Conservation (phyloP, 164 flowering plant genomes). For the Stephania cephalantha region DNA sequence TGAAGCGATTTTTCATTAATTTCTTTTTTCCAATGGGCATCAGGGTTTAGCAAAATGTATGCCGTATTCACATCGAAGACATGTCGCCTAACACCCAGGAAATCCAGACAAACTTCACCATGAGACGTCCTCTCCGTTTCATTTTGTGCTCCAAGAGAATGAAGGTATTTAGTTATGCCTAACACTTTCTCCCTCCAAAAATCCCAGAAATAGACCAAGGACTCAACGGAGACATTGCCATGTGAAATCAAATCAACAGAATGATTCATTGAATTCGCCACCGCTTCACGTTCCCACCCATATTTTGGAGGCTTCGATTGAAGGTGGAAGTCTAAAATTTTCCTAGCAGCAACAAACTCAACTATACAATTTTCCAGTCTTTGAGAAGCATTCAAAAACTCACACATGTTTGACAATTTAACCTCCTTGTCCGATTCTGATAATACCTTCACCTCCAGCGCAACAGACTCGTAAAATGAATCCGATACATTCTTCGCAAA, state of each 20-base stretch:
- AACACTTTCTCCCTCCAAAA: slow-evolving; percentile 33
- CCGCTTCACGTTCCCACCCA: slow-evolving; percentile 31
- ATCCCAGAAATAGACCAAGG: slow-evolving; percentile 49
- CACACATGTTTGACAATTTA: slow-evolving; percentile 23
- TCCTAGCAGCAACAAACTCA: slow-evolving; percentile 37
- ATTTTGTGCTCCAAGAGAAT: slow-evolving; percentile 12
- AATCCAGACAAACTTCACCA: slow-evolving; percentile 44
- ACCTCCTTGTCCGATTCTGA: slow-evolving; percentile 22
- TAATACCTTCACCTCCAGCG: slow-evolving; percentile 31
- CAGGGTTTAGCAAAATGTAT: slow-evolving; percentile 29
- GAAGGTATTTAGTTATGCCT: slow-evolving; percentile 29
- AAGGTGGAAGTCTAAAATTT: slow-evolving; percentile 46
- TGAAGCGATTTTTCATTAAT: slow-evolving; percentile 13
- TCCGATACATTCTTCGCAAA: slow-evolving; percentile 27
- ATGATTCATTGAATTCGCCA: slow-evolving; percentile 16
- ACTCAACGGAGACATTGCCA: slow-evolving; percentile 29
- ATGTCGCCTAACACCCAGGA: slow-evolving; percentile 43
- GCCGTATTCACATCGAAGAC: slow-evolving; percentile 5
- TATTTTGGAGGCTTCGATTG: slow-evolving; percentile 24
- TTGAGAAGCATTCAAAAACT: slow-evolving; percentile 23
- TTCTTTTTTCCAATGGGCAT: slow-evolving; percentile 45
- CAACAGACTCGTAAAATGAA: slow-evolving; percentile 24
- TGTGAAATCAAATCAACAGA: slow-evolving; percentile 16
- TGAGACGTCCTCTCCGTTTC: slow-evolving; percentile 10
- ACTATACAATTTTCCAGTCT: slow-evolving; percentile 25